Conservation (phyloP, 2,329 filamentous ascomycete genomes). For the Aspergillus amoenus region DNA sequence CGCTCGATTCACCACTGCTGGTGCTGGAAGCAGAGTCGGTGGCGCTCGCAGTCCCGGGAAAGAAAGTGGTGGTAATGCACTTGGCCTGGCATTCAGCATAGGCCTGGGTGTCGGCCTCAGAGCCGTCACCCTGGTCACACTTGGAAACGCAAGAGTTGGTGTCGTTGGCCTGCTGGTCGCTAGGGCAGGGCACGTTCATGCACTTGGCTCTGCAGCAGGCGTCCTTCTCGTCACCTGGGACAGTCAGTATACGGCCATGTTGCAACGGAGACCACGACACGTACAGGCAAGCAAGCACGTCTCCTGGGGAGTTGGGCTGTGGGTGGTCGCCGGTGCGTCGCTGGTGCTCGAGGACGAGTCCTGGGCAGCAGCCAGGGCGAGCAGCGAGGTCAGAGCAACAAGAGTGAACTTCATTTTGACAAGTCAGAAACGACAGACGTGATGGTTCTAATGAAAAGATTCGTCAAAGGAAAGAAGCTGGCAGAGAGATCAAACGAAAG, state of each 20-base stretch:
- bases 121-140: constrained; percentile 55
- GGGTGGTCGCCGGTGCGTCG: constrained; percentile 29
- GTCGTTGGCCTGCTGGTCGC: constrained; percentile 49
- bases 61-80: constrained; percentile 53
- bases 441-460: neutral
- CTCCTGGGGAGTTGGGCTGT: constrained; percentile 33
- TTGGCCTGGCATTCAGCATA: constrained; percentile 50
- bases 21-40: constrained; percentile 23
- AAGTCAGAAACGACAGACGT: constrained; percentile 16
- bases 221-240: constrained; percentile 43
- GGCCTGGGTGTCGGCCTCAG: constrained; percentile 43
- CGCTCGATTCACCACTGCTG: constrained; percentile 21
- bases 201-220: constrained; percentile 54
- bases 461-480: constrained; percentile 6
- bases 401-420: constrained; percentile 44
- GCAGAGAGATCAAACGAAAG: constrained; percentile 10
- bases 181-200: constrained; percentile 53
- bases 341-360: constrained; percentile 22
- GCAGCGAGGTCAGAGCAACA: constrained; percentile 46
- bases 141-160: constrained; percentile 53
- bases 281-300: constrained; percentile 39
- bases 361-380: constrained; percentile 47
- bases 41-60: constrained; percentile 31
- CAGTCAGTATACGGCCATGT: neutral
- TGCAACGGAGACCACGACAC: neutral